Percentiles rank a stretch among this genome's conserved stretches.
Conservation (phyloP, 345 rosid genomes). For the Salix exigua region DNA sequence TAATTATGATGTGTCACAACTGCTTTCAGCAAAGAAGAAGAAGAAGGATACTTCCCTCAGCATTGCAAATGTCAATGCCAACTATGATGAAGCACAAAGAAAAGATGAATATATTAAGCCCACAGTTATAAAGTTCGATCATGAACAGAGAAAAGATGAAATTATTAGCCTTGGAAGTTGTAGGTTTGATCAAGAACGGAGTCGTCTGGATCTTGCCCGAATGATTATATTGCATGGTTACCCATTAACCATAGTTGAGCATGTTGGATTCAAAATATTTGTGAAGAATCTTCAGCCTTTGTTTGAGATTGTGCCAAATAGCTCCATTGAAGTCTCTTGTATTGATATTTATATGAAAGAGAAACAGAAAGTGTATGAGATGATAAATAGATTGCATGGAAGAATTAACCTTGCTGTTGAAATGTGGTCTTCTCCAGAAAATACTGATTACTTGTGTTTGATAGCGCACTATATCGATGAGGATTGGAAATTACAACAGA, state of each 20-base stretch:
- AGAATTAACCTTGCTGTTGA: constrained; percentile 73
- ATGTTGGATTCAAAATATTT: constrained; percentile 83
- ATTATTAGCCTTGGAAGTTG: constrained; percentile 52
- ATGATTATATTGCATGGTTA: constrained; percentile 86
- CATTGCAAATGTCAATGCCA: constrained; percentile 50
- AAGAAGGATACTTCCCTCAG: constrained; percentile 58
- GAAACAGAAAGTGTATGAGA: constrained; percentile 66
- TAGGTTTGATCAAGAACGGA: constrained; percentile 76
- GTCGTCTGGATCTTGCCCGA: constrained; percentile 77
- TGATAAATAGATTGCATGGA: constrained; percentile 54
- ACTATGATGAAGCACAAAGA: constrained; percentile 58
- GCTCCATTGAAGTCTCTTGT: constrained; percentile 58
- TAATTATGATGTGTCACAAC: constrained; percentile 77
- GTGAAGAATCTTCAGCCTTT: constrained; percentile 86
- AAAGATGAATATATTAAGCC: constrained; percentile 73
- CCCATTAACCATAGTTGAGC: constrained; percentile 80
- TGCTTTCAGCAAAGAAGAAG: constrained; percentile 70
- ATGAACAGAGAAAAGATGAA: constrained; percentile 69
- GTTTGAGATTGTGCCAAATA: constrained; percentile 62
- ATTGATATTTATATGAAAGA: constrained; percentile 70
- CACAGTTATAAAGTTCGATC: constrained; percentile 54
- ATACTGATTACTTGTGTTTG: constrained; percentile 54
- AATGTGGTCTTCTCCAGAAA: constrained; percentile 70
- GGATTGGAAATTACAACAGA: constrained; percentile 80
- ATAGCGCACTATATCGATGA: constrained; percentile 72